Base-by-base conservation (phyloP, 345 rosid species). In the Hibiscus syriacus region DNA sequence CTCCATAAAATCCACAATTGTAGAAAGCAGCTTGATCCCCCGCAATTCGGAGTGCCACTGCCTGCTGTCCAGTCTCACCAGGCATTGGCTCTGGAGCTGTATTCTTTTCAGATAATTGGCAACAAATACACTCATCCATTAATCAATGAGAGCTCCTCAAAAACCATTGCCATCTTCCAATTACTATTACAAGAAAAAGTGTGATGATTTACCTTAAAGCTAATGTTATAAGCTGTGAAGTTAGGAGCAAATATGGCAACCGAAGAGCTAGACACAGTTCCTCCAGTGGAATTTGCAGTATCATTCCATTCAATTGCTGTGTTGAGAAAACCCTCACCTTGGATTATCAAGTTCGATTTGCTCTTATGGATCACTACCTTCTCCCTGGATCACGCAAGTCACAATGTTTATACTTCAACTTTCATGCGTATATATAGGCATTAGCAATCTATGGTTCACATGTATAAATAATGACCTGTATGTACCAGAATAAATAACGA, bases 21-120 rank as follows among this genome's bases (percentile, higher is more conserved):
- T 84, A 88, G 71, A 92, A 88, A 0, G 97, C 95, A 22, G 87
- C 85, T 72, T 83, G 86, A 64, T 92, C 95, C 6, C 92, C 97
- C 20, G 78, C 85, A 23, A 88, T 75, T 78, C 88, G 83, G 27
- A 88, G 70, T 20, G 98, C 98, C 61, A 92, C 87, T 27, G 86
- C 98, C 76, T 92, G 98, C n/a, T 77, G 90, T 67, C 91, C 91
- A 46, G 14, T 72, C 50, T 83, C 90, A 8, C 98, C 97, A 0
- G 97, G 95, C 9, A 52, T 20, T 69, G 97, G 80, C 49, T 64
- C 48, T 17, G 90, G 91, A 10, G 96, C 97, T 64, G 80, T 80
- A 66, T 92, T 92, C 97, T 92, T 78, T 48, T 62, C 6, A 55
- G 22, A 20, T 6, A 43, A 2, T 63, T 32, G 45, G 39, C 29